phyloP scores from a whole-genome alignment of 345 rosid genomes.

The Salix suchowensis region DNA sequence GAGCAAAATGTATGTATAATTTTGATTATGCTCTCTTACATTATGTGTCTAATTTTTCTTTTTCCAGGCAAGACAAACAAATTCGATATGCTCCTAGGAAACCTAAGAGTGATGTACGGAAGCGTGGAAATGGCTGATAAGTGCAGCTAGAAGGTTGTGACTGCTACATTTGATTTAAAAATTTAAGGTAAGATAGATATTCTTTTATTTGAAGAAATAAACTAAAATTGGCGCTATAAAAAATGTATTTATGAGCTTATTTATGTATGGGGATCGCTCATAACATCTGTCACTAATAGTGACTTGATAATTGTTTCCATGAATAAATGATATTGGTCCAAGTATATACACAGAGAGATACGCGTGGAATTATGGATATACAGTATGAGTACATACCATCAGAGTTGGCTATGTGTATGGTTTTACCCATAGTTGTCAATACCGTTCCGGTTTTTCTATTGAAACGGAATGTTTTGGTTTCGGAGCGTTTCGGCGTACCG shows the following conservation, averaged over 20 bases:
- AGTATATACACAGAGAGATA: too few relatives aligned
- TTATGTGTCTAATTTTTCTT: not conserved
- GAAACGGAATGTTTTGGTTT: too few relatives aligned
- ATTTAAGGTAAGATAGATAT: not conserved
- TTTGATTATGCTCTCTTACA: slow-evolving; percentile 1
- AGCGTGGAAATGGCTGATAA: slow-evolving; percentile 25
- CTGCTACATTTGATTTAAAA: slow-evolving; percentile 17
- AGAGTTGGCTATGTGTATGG: too few relatives aligned
- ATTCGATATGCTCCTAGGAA: slow-evolving; percentile 24
- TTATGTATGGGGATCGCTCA: not conserved
- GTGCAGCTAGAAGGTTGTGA: slow-evolving; percentile 25
- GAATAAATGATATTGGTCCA: too few relatives aligned
- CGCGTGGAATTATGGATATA: too few relatives aligned
- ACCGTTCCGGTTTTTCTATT: too few relatives aligned
- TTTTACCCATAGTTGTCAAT: too few relatives aligned
- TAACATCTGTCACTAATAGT: not conserved
- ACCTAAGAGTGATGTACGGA: slow-evolving; percentile 25
- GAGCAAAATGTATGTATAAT: not conserved
- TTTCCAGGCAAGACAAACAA: slow-evolving; percentile 34
- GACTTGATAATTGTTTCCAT: too few relatives aligned
- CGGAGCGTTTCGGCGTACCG: too few relatives aligned
- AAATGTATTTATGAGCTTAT: not conserved
- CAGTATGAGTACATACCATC: too few relatives aligned
- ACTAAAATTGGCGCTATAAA: not conserved
- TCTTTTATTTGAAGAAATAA: not conserved